phyloP scores from a whole-genome alignment of 805 yeast species.

The Brettanomyces sp. region DNA sequence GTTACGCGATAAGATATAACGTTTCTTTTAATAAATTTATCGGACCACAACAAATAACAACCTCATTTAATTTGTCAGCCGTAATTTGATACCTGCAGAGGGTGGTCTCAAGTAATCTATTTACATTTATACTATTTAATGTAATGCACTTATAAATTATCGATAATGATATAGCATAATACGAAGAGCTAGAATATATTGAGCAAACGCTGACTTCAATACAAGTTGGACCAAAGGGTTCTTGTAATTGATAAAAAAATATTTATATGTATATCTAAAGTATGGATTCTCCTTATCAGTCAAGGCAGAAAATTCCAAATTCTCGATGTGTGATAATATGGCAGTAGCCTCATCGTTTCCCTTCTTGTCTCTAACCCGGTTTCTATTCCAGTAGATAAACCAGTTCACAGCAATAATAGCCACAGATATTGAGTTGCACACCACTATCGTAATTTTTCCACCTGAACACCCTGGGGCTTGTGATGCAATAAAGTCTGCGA shows the following conservation, averaged over 20 bases:
- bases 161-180: no score
- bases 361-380: neutral
- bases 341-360: slow-evolving; percentile 13
- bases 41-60: no score
- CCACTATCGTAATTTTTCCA: slow-evolving; percentile 39
- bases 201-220: no score
- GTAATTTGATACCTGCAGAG: no score
- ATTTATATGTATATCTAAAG: slow-evolving; percentile 10
- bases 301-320: slow-evolving; percentile 13
- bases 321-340: slow-evolving; percentile 4
- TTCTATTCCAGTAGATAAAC: slow-evolving; percentile 11
- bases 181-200: no score
- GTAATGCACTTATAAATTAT: no score
- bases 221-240: slow-evolving; percentile 8
- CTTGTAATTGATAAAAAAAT: slow-evolving; percentile 6
- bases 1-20: no score
- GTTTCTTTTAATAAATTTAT: no score
- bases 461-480: slow-evolving; percentile 51
- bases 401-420: slow-evolving; percentile 9
- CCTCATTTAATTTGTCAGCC: no score
- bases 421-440: slow-evolving; percentile 17
- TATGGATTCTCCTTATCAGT: slow-evolving; percentile 13
- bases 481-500: slow-evolving; percentile 52
- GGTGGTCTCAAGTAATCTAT: no score
- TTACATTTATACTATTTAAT: no score